These are phyloP conservation scores for Dipodascus geniculatus DNA, from an alignment of 805 yeast species.

Conservation along the genomic window DNA sequence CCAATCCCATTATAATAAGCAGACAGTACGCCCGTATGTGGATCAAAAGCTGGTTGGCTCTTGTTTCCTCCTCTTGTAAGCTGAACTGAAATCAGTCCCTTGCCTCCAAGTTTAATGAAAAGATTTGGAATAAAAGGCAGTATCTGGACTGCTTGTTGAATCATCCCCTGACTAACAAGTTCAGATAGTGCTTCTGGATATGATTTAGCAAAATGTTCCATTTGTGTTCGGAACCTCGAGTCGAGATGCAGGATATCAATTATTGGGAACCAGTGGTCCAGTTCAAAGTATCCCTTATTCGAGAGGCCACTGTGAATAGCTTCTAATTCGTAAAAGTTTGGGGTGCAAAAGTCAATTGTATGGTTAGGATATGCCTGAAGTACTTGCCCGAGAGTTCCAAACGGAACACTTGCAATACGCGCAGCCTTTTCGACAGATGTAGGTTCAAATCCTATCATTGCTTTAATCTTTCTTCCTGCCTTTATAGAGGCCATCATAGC, in stretches of 20 bases:
- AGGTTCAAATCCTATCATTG: constrained; percentile 53
- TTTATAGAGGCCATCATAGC: constrained; percentile 30
- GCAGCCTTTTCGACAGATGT: constrained; percentile 58
- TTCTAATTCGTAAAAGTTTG: constrained; percentile 54
- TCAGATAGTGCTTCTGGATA: constrained; percentile 17
- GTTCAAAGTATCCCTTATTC: constrained; percentile 34
- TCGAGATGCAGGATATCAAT: constrained; percentile 48
- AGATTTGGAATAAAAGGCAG: constrained; percentile 63
- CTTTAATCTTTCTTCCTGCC: constrained; percentile 18
- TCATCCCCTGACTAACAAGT: constrained; percentile 30
- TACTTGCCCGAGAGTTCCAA: constrained; percentile 15
- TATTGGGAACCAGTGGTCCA: constrained; percentile 64
- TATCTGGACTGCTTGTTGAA: constrained; percentile 60
- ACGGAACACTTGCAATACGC: constrained; percentile 28
- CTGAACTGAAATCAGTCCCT: constrained; percentile 44
- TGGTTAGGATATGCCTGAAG: constrained; percentile 39
- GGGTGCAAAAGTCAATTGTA: constrained; percentile 40
- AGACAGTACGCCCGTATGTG: constrained; percentile 9
- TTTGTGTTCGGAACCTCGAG: constrained; percentile 33
- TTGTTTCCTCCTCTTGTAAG: constrained; percentile 13
- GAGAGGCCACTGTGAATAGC: constrained; percentile 41
- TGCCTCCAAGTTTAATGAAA: constrained; percentile 52
- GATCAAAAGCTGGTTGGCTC: constrained; percentile 12
- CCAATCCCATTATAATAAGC: constrained; percentile 6
- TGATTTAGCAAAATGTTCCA: constrained; percentile 26